Evolutionary conservation across 2,329 filamentous ascomycete species (phyloP).

Genomic region (Blastomyces emzantsi): DNA sequence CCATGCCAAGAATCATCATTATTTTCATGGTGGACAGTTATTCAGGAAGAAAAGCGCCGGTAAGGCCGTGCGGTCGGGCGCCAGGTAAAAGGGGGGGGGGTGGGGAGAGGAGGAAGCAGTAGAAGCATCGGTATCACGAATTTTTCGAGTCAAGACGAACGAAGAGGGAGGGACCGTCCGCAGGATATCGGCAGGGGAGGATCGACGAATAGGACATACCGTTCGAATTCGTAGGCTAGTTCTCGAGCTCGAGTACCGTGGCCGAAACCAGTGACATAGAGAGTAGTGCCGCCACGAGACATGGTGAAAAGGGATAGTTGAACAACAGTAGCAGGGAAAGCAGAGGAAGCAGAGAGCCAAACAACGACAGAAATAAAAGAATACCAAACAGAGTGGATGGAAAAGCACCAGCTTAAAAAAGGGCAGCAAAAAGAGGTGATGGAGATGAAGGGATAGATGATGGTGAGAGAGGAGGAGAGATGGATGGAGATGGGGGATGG

Average conservation of each 20-base stretch:
- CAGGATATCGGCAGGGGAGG: conserved; percentile 13
- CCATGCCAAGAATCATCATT: conserved; percentile 7
- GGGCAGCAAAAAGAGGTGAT: background rate
- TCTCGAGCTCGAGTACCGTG: conserved; percentile 97
- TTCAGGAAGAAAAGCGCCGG: conserved; percentile 13
- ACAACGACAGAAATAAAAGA: background rate
- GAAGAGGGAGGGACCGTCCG: conserved; percentile 16
- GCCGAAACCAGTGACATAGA: conserved; percentile 99
- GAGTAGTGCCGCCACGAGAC: conserved; percentile 83
- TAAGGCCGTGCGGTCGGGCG: conserved; percentile 12
- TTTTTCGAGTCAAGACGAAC: conserved; percentile 15
- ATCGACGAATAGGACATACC: conserved; percentile 62
- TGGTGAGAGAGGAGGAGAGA: background rate
- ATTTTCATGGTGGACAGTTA: conserved; percentile 2
- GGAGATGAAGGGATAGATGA: background rate
- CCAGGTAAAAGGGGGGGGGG: conserved; percentile 9
- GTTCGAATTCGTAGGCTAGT: conserved; percentile 99
- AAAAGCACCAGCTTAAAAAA: background rate
- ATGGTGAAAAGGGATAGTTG: conserved; percentile 42
- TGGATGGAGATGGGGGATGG: background rate
- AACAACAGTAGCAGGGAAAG: background rate
- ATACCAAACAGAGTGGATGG: conserved; percentile 2
- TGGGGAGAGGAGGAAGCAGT: conserved; percentile 11
- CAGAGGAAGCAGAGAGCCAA: background rate
- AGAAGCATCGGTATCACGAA: conserved; percentile 16